Evolutionary conservation across 2,329 filamentous ascomycete species (phyloP), one percentile per base, ranked within the genome.

Genomic region (Aspergillus nomiae): DNA sequence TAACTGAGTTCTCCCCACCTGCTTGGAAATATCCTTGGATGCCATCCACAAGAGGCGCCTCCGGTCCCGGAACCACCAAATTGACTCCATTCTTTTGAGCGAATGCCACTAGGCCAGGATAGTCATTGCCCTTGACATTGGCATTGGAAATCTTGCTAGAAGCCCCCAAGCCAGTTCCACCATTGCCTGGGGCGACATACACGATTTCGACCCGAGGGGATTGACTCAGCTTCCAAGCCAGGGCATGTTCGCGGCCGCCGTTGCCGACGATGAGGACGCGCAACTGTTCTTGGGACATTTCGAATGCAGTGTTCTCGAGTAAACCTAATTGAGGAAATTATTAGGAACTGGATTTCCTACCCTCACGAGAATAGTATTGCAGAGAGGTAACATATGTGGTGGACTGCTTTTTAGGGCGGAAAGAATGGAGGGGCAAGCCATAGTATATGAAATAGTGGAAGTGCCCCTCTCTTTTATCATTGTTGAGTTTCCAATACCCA

Each of bases 191-290:
- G 61, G 85, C 85, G 62, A 87, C 83, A 67, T 79, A 82, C 62
- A 98, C 94, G 70, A 88, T 85, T 72, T 92, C 88, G 65, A 97
- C 92, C 53, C 85, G 85, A 48, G 89, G 84, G 19, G 93, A 97
- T 77, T 96, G 90, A 74, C 89, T 88, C 66, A 98, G 84, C 81
- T 96, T 97, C 94, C 94, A 98, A 48, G 94, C 93, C 66, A 97
- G 86, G 54, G 94, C 92, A 80, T 98, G 93, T 81, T 99, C 95
- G 72, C 95, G 89, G 71, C 94, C 95, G 69, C 95, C 95, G 76
- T 94, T 96, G 73, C 95, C 94, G 69, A 98, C 89, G 67, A 98
- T 88, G 67, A 98, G 89, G 70, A 97, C 85, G 70, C 89, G 86
- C 67, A 92, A 84, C 68, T 76, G 76, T 74, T 82, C 80, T 68